A percentile compares a stretch with the other conserved stretches of the same genome.
Evolutionary conservation across 2,329 filamentous ascomycete genomes (phyloP).

Genomic region (Ophiocordyceps camponoti-leonardi): DNA sequence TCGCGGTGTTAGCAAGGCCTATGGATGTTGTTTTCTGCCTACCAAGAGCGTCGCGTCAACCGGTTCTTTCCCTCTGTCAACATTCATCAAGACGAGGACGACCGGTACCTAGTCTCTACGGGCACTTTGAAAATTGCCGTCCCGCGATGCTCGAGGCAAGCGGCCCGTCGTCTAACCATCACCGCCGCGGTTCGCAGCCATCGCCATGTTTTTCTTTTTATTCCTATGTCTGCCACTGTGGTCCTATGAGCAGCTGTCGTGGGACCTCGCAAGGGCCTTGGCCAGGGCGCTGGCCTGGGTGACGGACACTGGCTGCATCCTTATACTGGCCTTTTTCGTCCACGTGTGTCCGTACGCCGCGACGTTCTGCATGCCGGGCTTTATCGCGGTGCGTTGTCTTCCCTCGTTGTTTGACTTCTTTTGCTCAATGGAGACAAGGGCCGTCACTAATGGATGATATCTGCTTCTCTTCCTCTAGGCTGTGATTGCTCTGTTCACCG

Average conservation of each 20-base stretch:
- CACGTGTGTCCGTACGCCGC: slow-evolving; percentile 13
- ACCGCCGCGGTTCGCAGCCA: not conserved
- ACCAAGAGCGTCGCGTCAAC: no score
- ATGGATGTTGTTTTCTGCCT: no score
- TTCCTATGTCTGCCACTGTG: no score
- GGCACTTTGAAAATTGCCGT: not conserved
- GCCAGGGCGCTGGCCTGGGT: slow-evolving; percentile 14
- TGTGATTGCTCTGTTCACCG: slow-evolving; percentile 16
- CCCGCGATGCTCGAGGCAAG: not conserved
- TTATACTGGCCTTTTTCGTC: slow-evolving; percentile 14
- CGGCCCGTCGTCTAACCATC: not conserved
- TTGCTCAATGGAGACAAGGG: not conserved
- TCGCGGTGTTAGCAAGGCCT: no score
- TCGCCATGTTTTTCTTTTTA: no score
- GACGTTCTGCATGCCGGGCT: slow-evolving; percentile 12
- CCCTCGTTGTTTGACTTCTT: not conserved
- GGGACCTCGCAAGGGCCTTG: slow-evolving; percentile 7
- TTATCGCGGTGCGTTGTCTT: slow-evolving; percentile 16
- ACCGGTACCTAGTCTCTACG: no score
- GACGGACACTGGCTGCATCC: slow-evolving; percentile 12
- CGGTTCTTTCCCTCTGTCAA: not conserved
- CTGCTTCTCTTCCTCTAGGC: not conserved
- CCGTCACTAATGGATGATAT: not conserved
- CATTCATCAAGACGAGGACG: no score
- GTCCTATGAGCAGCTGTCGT: no score